A percentile compares a stretch with the other conserved stretches of the same genome.
These are phyloP conservation scores for Piromyces sp. DNA, from an alignment of 192 early-diverging fungal species.

Conservation along the genomic window DNA sequence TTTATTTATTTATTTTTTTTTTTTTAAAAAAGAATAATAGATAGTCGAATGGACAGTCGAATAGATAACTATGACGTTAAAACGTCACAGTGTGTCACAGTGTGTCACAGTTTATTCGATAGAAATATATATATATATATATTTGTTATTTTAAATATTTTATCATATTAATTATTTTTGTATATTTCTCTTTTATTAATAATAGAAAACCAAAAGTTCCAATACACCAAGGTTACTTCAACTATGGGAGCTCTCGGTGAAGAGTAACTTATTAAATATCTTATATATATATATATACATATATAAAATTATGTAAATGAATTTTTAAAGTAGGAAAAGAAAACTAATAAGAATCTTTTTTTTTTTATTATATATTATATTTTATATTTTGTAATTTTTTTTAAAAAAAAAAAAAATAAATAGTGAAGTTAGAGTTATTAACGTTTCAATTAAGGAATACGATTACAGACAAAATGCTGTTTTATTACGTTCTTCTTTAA, in stretches of 20 bases:
- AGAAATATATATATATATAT: not conserved
- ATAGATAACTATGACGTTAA: too few relatives aligned
- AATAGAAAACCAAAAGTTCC: not conserved
- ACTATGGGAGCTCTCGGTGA: not conserved
- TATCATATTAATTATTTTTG: not conserved
- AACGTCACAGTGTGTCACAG: too few relatives aligned
- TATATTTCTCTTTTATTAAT: not conserved
- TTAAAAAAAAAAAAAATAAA: not conserved
- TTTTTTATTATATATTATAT: not conserved
- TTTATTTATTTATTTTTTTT: not conserved
- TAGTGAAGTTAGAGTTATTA: not conserved
- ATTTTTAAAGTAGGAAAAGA: too few relatives aligned
- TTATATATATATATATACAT: too few relatives aligned
- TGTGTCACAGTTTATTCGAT: too few relatives aligned
- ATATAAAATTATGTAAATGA: too few relatives aligned
- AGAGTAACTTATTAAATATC: too few relatives aligned
- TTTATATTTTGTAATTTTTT: not conserved
- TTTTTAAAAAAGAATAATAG: too few relatives aligned
- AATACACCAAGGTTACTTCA: not conserved
- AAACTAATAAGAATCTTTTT: not conserved
- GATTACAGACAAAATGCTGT: not conserved
- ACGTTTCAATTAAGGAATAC: not conserved
- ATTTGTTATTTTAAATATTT: not conserved
- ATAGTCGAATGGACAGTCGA: too few relatives aligned
- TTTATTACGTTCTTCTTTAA: not conserved